phyloP scores from a whole-genome alignment of 116 monocot genomes.

The Iris pallida region DNA sequence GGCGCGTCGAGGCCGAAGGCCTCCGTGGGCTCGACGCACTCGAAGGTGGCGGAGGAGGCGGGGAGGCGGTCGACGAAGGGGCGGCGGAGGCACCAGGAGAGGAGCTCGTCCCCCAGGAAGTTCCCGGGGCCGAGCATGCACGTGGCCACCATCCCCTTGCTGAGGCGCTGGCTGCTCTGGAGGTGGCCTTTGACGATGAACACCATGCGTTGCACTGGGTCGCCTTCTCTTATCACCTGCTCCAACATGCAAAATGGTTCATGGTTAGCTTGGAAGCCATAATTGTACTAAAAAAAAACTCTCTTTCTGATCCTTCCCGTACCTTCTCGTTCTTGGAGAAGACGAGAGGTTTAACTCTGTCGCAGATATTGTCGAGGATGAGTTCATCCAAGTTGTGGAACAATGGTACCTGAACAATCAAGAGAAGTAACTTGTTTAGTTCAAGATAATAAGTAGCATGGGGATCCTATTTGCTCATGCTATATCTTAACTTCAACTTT shows the following conservation, averaged over 20 bases:
- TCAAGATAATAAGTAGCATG: no score
- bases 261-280: not conserved
- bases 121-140: constrained; percentile 71
- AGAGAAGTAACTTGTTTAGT: no score
- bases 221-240: constrained; percentile 77
- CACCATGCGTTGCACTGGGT: constrained; percentile 75
- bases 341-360: constrained; percentile 49
- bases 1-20: constrained; percentile 61
- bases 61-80: constrained; percentile 70
- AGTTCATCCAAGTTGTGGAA: constrained; percentile 64
- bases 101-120: constrained; percentile 83
- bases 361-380: constrained; percentile 66
- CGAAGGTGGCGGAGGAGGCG: constrained; percentile 58
- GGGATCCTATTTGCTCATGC: no score
- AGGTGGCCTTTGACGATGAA: constrained; percentile 63
- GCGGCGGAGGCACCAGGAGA: constrained; percentile 86
- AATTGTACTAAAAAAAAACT: not conserved
- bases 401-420: constrained; percentile 36
- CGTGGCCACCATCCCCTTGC: constrained; percentile 52
- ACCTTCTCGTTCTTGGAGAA: constrained; percentile 67
- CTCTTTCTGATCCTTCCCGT: not conserved
- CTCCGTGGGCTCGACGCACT: constrained; percentile 46
- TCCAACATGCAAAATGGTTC: not conserved
- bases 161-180: constrained; percentile 50
- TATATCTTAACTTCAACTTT: no score